Evolutionary conservation across 129 eudicot species (phyloP).

Genomic region (Rutidosis leptorrhynchoides): DNA sequence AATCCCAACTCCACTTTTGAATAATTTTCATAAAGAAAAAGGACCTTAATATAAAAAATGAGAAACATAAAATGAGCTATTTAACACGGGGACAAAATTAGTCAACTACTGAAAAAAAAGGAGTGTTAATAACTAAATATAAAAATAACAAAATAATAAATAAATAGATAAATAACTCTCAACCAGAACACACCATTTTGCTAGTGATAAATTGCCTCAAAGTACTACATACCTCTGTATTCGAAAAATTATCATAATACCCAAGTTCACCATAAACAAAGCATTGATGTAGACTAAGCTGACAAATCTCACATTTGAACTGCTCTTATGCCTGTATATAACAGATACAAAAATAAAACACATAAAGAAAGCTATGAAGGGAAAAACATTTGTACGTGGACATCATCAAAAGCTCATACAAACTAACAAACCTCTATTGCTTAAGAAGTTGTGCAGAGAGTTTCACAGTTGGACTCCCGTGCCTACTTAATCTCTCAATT

Average conservation of each 20-base stretch:
- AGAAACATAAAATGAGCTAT: not conserved
- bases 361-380: not conserved
- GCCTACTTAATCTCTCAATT: no score
- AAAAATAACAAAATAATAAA: not conserved
- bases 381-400: not conserved
- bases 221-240: conserved; percentile 49
- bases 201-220: conserved; percentile 2
- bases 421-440: no score
- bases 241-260: conserved; percentile 55
- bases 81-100: not conserved
- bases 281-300: conserved; percentile 63
- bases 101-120: not conserved
- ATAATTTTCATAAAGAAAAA: not conserved
- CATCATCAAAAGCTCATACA: no score
- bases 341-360: not conserved
- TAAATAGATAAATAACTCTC: no score
- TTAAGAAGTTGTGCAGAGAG: no score
- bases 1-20: not conserved
- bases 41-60: not conserved
- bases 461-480: no score
- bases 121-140: no score
- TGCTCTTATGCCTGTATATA: no score
- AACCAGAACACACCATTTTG: conserved; percentile 3
- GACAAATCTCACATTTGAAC: conserved; percentile 63
- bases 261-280: conserved; percentile 64